Percentiles rank a stretch among this genome's conserved stretches.
phyloP scores from a whole-genome alignment of 2,329 filamentous ascomycete genomes.

The Paraconiothyrium brasiliense region DNA sequence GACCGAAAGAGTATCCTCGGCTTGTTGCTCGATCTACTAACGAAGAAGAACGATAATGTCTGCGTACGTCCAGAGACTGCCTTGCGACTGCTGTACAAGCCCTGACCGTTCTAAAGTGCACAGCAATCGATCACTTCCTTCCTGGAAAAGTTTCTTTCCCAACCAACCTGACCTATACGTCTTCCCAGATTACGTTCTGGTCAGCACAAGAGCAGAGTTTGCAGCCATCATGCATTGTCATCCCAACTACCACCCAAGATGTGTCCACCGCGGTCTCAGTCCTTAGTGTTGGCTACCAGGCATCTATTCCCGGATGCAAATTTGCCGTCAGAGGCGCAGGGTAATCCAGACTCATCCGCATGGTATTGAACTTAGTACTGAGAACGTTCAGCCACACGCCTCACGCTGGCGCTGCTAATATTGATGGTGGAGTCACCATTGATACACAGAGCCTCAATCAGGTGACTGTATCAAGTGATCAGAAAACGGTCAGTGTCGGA shows the following conservation, averaged over 20 bases:
- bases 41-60: conserved; percentile 22
- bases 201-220: conserved; percentile 32
- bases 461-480: conserved; percentile 30
- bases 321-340: conserved; percentile 33
- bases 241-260: conserved; percentile 31
- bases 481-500: conserved; percentile 29
- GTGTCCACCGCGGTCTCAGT: conserved; percentile 31
- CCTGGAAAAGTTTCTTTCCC: conserved; percentile 28
- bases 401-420: conserved; percentile 36
- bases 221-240: conserved; percentile 32
- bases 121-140: conserved; percentile 28
- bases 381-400: conserved; percentile 30
- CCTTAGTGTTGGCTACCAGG: conserved; percentile 26
- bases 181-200: conserved; percentile 29
- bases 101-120: conserved; percentile 22
- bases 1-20: conserved; percentile 24
- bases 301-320: conserved; percentile 26
- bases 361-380: not conserved
- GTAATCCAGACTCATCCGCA: conserved; percentile 15
- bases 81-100: not conserved
- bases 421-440: conserved; percentile 38
- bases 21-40: conserved; percentile 24
- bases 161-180: conserved; percentile 22
- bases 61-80: conserved; percentile 25
- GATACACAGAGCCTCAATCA: conserved; percentile 37